Conservation (phyloP, 805 yeast genomes). For the Yarrowia keelungensis region DNA sequence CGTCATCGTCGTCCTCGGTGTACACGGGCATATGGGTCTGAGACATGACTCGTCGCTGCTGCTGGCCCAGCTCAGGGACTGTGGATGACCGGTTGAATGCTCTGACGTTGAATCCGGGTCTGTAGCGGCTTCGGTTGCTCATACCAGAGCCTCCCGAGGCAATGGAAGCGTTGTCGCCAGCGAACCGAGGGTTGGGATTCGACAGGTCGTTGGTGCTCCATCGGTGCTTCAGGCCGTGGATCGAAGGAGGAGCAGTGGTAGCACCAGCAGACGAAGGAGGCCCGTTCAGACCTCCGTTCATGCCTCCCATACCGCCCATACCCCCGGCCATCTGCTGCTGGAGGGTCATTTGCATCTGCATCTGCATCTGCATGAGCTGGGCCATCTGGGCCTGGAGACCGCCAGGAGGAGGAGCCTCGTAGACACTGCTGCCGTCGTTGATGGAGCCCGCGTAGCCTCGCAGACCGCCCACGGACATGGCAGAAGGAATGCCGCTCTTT, state of each 20-base stretch:
- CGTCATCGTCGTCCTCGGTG: slow-evolving; percentile 38
- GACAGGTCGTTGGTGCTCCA: slow-evolving; percentile 26
- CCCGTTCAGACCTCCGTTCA: neutral
- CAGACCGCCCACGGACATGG: neutral
- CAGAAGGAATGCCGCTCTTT: slow-evolving; percentile 26
- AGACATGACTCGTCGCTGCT: slow-evolving; percentile 22
- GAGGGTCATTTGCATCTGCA: slow-evolving; percentile 44
- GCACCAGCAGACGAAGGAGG: slow-evolving; percentile 8
- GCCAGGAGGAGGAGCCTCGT: slow-evolving; percentile 40
- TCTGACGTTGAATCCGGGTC: slow-evolving; percentile 17
- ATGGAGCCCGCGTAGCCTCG: slow-evolving; percentile 22
- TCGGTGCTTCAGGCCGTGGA: slow-evolving; percentile 7
- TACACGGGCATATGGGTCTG: slow-evolving; percentile 24
- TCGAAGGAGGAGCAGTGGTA: slow-evolving; percentile 5
- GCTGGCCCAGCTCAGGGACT: slow-evolving; percentile 13
- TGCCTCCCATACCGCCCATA: neutral
- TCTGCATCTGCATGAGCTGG: slow-evolving; percentile 49
- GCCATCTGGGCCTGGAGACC: slow-evolving; percentile 48
- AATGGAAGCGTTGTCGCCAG: slow-evolving; percentile 18
- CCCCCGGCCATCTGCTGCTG: slow-evolving; percentile 35
- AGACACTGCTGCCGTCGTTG: slow-evolving; percentile 33
- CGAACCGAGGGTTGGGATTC: slow-evolving; percentile 4
- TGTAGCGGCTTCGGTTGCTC: slow-evolving; percentile 32
- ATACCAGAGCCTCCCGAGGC: slow-evolving; percentile 24
- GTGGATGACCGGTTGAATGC: slow-evolving; percentile 29